Percentiles rank a stretch among this genome's conserved stretches.
Conservation (phyloP, 768 basidiomycete genomes). For the Auriscalpium orientale region DNA sequence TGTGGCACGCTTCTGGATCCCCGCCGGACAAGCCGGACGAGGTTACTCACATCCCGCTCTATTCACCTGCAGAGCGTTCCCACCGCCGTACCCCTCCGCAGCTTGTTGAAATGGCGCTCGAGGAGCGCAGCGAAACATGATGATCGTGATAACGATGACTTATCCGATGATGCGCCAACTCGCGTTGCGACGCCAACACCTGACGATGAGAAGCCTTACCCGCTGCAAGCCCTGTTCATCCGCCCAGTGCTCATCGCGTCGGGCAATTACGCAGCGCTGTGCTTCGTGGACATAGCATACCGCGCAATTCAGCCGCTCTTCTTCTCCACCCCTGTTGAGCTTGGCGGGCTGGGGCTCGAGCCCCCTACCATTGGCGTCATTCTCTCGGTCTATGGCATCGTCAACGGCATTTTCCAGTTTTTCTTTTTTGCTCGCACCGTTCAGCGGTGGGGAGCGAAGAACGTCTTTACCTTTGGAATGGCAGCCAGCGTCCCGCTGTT, state of each 20-base stretch:
- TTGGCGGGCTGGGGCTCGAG: constrained; percentile 30
- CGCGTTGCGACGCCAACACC: neutral
- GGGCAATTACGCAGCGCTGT: constrained; percentile 26
- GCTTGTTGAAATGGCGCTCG: neutral
- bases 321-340: constrained; percentile 29
- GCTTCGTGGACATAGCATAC: constrained; percentile 32
- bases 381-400: constrained; percentile 29
- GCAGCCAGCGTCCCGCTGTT: constrained; percentile 18
- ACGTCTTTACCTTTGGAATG: constrained; percentile 20
- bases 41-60: neutral
- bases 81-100: neutral
- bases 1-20: neutral
- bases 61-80: neutral
- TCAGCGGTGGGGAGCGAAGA: constrained; percentile 27
- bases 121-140: neutral
- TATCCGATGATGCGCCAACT: too few species aligned
- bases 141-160: too few species aligned
- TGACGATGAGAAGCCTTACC: constrained; percentile 6
- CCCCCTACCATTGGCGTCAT: constrained; percentile 30
- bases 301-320: constrained; percentile 33
- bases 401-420: constrained; percentile 32
- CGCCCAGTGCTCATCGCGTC: constrained; percentile 27
- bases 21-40: neutral
- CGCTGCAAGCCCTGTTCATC: constrained; percentile 22
- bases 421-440: constrained; percentile 31